Evolutionary conservation across 345 rosid species (phyloP).

Genomic region (Chamaenerion angustifolium): DNA sequence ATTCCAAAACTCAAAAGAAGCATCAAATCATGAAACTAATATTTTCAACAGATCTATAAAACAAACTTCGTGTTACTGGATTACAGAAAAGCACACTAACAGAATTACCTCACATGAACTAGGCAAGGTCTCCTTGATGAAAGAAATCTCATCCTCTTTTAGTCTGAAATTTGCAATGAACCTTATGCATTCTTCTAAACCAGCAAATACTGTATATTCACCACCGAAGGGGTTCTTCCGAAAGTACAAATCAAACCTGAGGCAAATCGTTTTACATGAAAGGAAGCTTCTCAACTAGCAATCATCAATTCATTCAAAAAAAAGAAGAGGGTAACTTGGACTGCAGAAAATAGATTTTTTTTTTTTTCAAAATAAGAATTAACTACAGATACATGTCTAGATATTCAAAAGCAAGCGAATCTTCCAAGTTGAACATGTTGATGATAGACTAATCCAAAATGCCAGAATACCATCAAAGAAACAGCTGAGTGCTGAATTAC

Average conservation of each 20-base stretch:
- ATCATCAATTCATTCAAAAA: conserved; percentile 1
- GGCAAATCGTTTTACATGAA: conserved; percentile 3
- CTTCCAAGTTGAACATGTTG: too few relatives aligned
- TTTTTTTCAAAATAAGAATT: too few relatives aligned
- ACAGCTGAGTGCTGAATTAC: too few relatives aligned
- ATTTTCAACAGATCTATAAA: too few relatives aligned
- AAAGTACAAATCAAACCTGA: conserved; percentile 85
- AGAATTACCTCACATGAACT: conserved; percentile 59
- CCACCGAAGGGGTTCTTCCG: conserved; percentile 97
- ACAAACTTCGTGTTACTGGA: not conserved
- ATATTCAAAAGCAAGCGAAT: too few relatives aligned
- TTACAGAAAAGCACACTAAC: not conserved
- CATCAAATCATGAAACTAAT: too few relatives aligned
- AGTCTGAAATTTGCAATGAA: conserved; percentile 79
- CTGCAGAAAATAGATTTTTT: too few relatives aligned
- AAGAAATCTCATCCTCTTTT: conserved; percentile 54
- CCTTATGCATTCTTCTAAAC: conserved; percentile 87
- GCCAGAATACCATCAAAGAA: too few relatives aligned
- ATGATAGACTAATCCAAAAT: too few relatives aligned
- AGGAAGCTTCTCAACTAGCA: conserved; percentile 4
- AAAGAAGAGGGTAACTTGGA: too few relatives aligned
- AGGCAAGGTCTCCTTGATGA: conserved; percentile 49
- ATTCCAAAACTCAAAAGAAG: too few relatives aligned
- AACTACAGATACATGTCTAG: too few relatives aligned
- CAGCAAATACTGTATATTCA: conserved; percentile 87